A percentile compares a stretch with the other conserved stretches of the same genome.
Evolutionary conservation across 2,329 filamentous ascomycete genomes (phyloP).

Genomic region (Cordyceps tenuipes): DNA sequence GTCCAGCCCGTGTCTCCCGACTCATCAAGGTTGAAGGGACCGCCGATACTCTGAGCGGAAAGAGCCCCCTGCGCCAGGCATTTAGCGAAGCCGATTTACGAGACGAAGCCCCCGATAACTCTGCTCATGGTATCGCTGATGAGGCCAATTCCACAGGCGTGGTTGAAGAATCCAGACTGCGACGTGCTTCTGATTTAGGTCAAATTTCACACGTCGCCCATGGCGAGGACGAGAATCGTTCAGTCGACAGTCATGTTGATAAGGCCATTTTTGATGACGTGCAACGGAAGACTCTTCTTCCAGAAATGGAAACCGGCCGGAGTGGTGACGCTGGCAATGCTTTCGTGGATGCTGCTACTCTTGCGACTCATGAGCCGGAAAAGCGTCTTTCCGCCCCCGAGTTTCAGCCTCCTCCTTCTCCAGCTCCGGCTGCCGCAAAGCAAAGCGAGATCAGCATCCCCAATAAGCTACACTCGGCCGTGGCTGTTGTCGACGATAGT

Average conservation of each 20-base stretch:
- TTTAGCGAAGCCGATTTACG: constrained; percentile 30
- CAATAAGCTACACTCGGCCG: not conserved
- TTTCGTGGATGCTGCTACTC: not conserved
- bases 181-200: not conserved
- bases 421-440: no score
- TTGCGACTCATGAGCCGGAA: not conserved
- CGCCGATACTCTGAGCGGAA: constrained; percentile 46
- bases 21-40: constrained; percentile 46
- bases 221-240: not conserved
- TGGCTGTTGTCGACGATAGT: not conserved
- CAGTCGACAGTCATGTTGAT: not conserved
- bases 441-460: no score
- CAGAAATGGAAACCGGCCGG: not conserved
- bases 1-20: constrained; percentile 55
- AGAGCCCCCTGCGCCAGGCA: constrained; percentile 43
- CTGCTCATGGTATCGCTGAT: not conserved
- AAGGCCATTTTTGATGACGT: not conserved
- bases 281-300: not conserved
- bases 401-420: not conserved
- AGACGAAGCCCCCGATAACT: constrained; percentile 10
- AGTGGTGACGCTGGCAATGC: not conserved
- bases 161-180: not conserved
- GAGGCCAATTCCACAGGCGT: constrained; percentile 7
- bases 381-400: not conserved
- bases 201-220: not conserved